Evolutionary conservation across 768 basidiomycete species (phyloP).

Genomic region (Stropharia rugosoannulata): DNA sequence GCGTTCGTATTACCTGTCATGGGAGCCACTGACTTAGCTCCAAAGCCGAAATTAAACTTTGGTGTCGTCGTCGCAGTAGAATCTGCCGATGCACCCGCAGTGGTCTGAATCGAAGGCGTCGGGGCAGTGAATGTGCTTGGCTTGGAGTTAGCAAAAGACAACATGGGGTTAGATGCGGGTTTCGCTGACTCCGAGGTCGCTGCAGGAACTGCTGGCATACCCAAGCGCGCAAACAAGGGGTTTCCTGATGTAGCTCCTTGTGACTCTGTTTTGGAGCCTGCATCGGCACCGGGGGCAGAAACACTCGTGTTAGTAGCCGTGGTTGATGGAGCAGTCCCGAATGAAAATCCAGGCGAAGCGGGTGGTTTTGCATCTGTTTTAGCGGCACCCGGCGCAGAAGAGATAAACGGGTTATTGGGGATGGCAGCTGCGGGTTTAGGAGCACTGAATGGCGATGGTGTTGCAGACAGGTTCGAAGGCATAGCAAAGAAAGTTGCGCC

Average conservation of each 20-base stretch:
- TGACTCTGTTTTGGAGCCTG: too few relatives aligned
- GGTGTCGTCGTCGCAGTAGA: constrained; percentile 2
- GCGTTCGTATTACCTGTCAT: background rate
- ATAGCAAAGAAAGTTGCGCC: background rate
- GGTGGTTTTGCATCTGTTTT: background rate
- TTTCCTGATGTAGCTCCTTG: background rate
- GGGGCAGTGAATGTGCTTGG: background rate
- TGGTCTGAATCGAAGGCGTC: background rate
- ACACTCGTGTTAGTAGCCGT: background rate
- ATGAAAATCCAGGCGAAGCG: background rate
- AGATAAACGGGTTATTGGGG: background rate
- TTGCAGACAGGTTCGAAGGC: background rate
- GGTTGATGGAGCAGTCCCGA: constrained; percentile 9
- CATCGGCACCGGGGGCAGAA: background rate
- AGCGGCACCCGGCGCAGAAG: background rate
- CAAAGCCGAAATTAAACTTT: constrained; percentile 4
- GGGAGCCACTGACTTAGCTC: constrained; percentile 1
- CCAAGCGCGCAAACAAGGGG: background rate
- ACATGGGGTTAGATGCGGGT: background rate
- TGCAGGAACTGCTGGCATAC: background rate
- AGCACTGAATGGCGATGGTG: background rate
- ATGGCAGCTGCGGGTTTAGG: background rate
- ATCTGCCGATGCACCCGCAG: background rate
- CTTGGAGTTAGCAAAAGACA: constrained; percentile 5
- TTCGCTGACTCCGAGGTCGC: background rate